Percentiles rank a stretch among this genome's conserved stretches.
Conservation (phyloP, 2,329 filamentous ascomycete genomes). For the Pseudogymnoascus sp. region DNA sequence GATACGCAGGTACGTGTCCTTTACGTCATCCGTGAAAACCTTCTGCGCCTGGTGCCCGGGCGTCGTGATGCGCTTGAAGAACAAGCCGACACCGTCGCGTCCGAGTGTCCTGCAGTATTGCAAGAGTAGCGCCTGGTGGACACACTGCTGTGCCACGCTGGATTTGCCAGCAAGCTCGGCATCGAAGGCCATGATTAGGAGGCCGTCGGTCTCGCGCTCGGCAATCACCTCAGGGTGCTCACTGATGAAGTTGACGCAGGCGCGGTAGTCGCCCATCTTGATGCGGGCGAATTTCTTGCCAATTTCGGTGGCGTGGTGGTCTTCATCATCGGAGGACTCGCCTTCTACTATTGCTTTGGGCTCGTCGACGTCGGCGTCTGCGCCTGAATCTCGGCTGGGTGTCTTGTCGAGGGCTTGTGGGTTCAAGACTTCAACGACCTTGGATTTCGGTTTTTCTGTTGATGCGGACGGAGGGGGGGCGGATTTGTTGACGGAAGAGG, state of each 20-base stretch:
- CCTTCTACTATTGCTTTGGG: conserved; percentile 37
- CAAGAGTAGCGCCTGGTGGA: conserved; percentile 84
- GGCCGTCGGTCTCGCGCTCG: conserved; percentile 82
- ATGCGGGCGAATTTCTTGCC: conserved; percentile 80
- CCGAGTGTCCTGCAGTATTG: conserved; percentile 85
- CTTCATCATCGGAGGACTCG: conserved; percentile 58
- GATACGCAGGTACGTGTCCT: conserved; percentile 78
- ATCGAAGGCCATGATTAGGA: conserved; percentile 88
- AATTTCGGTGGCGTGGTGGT: conserved; percentile 66
- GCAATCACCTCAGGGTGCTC: conserved; percentile 68
- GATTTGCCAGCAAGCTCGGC: conserved; percentile 68
- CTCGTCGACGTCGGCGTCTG: conserved; percentile 55
- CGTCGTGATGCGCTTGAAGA: conserved; percentile 94
- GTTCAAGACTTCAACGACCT: conserved; percentile 68
- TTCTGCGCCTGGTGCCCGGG: conserved; percentile 82
- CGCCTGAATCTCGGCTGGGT: conserved; percentile 43
- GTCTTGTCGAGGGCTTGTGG: conserved; percentile 38
- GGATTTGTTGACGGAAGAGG: conserved; percentile 67
- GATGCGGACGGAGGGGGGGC: conserved; percentile 20
- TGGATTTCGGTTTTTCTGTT: conserved; percentile 33
- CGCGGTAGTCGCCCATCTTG: conserved; percentile 62
- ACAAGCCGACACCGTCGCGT: conserved; percentile 77
- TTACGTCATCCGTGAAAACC: conserved; percentile 88
- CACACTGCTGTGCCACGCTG: conserved; percentile 73
- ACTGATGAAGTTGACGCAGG: conserved; percentile 69